Percentiles rank a stretch among this genome's conserved stretches.
Conservation (phyloP, 805 yeast species). For the Priceomyces castillae region DNA sequence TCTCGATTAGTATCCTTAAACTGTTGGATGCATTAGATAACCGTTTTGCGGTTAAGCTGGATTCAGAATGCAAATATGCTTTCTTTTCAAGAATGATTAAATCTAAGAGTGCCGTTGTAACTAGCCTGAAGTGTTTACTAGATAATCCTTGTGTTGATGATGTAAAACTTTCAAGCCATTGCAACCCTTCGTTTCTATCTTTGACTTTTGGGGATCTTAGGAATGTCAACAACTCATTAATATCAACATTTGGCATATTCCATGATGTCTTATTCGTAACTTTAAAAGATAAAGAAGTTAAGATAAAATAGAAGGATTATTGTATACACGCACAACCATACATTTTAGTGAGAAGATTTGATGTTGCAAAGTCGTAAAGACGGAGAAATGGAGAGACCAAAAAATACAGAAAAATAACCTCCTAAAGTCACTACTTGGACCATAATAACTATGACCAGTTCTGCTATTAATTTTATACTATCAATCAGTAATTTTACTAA, state of each 20-base stretch:
- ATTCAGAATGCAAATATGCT: slow-evolving; percentile 18
- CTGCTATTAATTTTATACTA: too few species aligned
- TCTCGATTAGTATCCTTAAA: slow-evolving; percentile 24
- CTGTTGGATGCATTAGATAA: slow-evolving; percentile 30
- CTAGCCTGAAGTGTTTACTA: slow-evolving; percentile 20
- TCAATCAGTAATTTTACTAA: too few species aligned
- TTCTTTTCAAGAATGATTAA: slow-evolving; percentile 37
- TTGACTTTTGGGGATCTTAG: slow-evolving; percentile 51
- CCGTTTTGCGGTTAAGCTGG: slow-evolving; percentile 26
- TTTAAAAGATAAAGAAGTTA: neutral
- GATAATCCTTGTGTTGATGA: slow-evolving; percentile 16
- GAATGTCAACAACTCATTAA: slow-evolving; percentile 16
- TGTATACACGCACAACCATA: neutral
- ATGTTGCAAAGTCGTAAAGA: too few species aligned
- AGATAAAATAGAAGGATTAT: neutral
- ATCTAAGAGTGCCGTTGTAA: slow-evolving; percentile 24
- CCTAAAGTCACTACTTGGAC: too few species aligned
- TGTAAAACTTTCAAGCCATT: slow-evolving; percentile 20
- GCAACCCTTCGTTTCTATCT: slow-evolving; percentile 53
- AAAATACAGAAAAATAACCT: too few species aligned
- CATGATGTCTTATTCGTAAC: neutral
- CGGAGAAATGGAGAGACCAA: too few species aligned
- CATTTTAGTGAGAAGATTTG: too few species aligned
- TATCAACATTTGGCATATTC: slow-evolving; percentile 19
- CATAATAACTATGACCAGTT: too few species aligned